A percentile compares a stretch with the other conserved stretches of the same genome.
Evolutionary conservation across 768 basidiomycete genomes (phyloP).

Genomic region (Clavaria fumosa): DNA sequence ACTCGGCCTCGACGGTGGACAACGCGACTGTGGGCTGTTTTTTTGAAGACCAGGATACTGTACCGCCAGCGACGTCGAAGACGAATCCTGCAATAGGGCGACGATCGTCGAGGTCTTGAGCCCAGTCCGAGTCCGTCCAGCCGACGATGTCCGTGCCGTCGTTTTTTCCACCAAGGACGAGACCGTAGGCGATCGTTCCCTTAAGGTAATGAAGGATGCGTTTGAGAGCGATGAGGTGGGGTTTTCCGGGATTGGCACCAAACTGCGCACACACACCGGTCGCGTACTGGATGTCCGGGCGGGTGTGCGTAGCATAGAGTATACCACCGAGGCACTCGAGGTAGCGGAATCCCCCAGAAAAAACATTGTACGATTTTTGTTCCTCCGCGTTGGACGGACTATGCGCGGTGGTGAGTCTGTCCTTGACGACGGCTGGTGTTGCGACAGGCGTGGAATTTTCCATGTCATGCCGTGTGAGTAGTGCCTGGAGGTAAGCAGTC

Average conservation of each 20-base stretch:
- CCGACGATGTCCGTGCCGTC: neutral
- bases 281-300: slow-evolving; percentile 16
- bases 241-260: slow-evolving; percentile 14
- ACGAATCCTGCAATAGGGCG: slow-evolving; percentile 20
- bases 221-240: slow-evolving; percentile 15
- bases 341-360: slow-evolving; percentile 17
- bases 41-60: slow-evolving; percentile 26
- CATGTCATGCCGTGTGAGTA: slow-evolving; percentile 12
- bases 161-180: slow-evolving; percentile 8
- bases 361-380: slow-evolving; percentile 10
- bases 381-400: slow-evolving; percentile 6
- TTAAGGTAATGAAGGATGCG: slow-evolving; percentile 11
- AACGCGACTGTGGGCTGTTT: slow-evolving; percentile 24
- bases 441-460: slow-evolving; percentile 10
- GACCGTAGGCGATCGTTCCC: slow-evolving; percentile 6
- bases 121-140: slow-evolving; percentile 18
- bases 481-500: slow-evolving; percentile 12
- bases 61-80: slow-evolving; percentile 19
- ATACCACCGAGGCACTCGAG: no score
- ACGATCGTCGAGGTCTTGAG: slow-evolving; percentile 11
- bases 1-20: slow-evolving; percentile 31
- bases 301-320: slow-evolving; percentile 13
- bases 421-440: slow-evolving; percentile 11
- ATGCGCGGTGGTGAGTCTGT: slow-evolving; percentile 8
- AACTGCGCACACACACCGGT: slow-evolving; percentile 15